Conservation (phyloP, 345 rosid genomes). For the Syzygium jambos region DNA sequence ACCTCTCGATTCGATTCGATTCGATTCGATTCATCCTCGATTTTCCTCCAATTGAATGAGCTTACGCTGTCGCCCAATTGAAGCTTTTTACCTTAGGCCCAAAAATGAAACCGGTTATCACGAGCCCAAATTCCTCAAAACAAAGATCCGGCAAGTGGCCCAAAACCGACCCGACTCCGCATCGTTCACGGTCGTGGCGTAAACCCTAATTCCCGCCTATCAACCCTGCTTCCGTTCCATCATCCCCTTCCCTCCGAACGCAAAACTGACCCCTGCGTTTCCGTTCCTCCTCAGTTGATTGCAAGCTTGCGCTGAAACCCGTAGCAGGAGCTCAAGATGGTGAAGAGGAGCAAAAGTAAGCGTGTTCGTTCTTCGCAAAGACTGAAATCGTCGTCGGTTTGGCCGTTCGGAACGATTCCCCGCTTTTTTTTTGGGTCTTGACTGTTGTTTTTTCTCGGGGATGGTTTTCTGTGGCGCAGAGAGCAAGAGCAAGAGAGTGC, state of each 20-base stretch:
- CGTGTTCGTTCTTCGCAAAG: background rate
- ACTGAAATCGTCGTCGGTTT: background rate
- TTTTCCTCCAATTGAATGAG: background rate
- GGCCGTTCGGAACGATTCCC: background rate
- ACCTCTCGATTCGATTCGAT: background rate
- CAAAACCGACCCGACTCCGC: background rate
- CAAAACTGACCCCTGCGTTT: background rate
- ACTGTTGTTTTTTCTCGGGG: background rate
- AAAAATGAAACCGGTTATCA: background rate
- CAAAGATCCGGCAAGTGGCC: background rate
- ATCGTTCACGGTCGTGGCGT: background rate
- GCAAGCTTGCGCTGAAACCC: background rate
- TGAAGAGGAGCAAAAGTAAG: constrained; percentile 83
- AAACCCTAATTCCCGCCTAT: background rate
- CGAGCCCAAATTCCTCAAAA: background rate
- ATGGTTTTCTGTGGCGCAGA: constrained; percentile 27
- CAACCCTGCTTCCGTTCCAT: background rate
- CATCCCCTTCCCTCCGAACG: background rate
- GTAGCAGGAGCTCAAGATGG: constrained; percentile 28
- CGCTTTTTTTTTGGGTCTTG: background rate
- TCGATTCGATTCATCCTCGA: background rate
- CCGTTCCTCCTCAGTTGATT: background rate
- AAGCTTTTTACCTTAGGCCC: background rate
- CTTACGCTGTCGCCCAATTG: background rate
- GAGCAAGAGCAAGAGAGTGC: constrained; percentile 89